Evolutionary conservation across 1,284 basidiomycete species (phyloP).

Genomic region (Microbotryomycetes sp.): DNA sequence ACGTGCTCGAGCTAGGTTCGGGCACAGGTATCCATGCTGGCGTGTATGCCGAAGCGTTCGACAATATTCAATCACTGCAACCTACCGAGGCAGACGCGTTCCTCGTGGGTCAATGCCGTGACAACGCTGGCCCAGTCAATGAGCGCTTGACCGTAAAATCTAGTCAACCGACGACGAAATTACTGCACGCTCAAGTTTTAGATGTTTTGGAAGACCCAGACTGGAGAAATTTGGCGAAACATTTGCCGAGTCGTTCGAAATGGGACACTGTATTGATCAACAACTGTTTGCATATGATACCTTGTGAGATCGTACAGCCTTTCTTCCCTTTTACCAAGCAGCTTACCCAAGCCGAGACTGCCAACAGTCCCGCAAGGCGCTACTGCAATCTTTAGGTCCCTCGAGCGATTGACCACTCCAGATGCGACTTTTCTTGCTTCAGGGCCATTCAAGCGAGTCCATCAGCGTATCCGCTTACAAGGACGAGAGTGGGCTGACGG

Average conservation of each 20-base stretch:
- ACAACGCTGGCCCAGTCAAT: not conserved
- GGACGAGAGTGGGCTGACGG: not conserved
- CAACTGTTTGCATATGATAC: conserved; percentile 27
- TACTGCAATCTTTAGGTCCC: conserved; percentile 6
- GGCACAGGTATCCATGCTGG: conserved; percentile 14
- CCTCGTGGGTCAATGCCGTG: not conserved
- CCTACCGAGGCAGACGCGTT: conserved; percentile 21
- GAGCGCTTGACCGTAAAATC: not conserved
- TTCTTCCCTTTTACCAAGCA: not conserved
- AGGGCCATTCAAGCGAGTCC: not conserved
- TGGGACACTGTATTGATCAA: conserved; percentile 13
- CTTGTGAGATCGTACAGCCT: conserved; percentile 7
- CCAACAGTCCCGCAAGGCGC: conserved; percentile 16
- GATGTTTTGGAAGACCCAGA: conserved; percentile 5
- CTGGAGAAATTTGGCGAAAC: not conserved
- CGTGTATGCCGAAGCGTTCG: conserved; percentile 1
- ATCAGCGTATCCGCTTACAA: not conserved
- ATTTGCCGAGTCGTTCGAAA: not conserved
- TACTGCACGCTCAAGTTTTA: not conserved
- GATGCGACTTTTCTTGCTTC: not conserved
- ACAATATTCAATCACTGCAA: not conserved
- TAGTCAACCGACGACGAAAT: not conserved
- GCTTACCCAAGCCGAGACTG: no score
- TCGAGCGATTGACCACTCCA: not conserved
- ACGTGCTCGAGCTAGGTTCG: conserved; percentile 18